Conservation (phyloP, 768 basidiomycete genomes). For the Mycena indigotica region DNA sequence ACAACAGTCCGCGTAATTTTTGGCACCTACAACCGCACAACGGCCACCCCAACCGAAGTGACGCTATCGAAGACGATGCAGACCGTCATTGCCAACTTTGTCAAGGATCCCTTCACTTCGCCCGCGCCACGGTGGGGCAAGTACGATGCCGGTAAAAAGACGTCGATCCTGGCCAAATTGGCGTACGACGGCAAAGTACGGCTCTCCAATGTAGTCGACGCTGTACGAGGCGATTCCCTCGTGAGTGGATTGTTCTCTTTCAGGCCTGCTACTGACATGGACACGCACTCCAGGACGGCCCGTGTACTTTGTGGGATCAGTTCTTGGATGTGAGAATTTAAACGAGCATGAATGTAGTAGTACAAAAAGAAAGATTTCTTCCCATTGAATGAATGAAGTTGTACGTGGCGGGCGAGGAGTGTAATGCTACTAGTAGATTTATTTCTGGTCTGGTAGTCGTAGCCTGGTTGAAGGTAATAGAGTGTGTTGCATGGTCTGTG, state of each 20-base stretch:
- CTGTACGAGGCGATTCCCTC: slow-evolving; percentile 9
- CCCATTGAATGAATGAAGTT: too few relatives aligned
- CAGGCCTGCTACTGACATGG: background rate
- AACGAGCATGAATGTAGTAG: too few relatives aligned
- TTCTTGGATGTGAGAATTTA: background rate
- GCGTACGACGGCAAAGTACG: slow-evolving; percentile 24
- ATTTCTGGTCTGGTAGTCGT: too few relatives aligned
- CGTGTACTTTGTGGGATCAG: background rate
- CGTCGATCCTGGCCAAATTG: slow-evolving; percentile 24
- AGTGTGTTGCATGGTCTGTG: too few relatives aligned
- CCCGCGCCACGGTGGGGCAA: slow-evolving; percentile 24
- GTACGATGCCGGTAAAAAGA: slow-evolving; percentile 17
- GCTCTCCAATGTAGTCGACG: slow-evolving; percentile 19
- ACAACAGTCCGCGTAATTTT: slow-evolving; percentile 26
- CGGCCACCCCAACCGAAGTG: slow-evolving; percentile 25
- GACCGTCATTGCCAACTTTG: slow-evolving; percentile 21
- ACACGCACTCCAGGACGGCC: background rate
- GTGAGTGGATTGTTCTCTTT: background rate
- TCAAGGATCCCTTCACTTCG: slow-evolving; percentile 18
- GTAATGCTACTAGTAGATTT: too few relatives aligned
- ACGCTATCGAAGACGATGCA: slow-evolving; percentile 27
- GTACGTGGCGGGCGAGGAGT: too few relatives aligned
- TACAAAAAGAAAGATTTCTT: too few relatives aligned
- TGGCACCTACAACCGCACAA: slow-evolving; percentile 27
- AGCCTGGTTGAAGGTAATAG: too few relatives aligned